Conservation (phyloP, 306 rosid genomes). For the Leucaena leucocephala region DNA sequence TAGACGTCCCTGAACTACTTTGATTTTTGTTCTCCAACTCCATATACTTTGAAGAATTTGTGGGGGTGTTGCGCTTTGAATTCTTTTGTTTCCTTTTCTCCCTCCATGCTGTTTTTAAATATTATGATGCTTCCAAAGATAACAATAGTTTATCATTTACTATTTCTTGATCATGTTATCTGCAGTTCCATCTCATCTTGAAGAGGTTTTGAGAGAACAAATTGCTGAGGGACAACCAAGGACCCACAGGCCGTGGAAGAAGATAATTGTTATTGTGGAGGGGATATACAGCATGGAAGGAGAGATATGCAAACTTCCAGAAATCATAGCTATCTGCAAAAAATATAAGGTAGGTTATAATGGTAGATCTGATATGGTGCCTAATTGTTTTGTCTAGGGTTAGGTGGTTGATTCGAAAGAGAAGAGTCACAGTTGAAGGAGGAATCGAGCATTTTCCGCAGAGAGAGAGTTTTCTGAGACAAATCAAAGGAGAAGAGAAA, state of each 20-base stretch:
- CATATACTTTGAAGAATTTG: constrained; percentile 3
- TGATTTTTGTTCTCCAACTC: background rate
- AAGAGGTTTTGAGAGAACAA: constrained; percentile 75
- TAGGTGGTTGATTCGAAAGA: background rate
- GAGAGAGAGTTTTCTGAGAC: constrained; percentile 53
- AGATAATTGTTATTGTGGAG: constrained; percentile 76
- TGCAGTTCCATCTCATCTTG: constrained; percentile 71
- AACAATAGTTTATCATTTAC: background rate
- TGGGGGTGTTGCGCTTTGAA: background rate
- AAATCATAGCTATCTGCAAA: constrained; percentile 75
- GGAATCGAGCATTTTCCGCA: constrained; percentile 57
- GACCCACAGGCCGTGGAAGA: constrained; percentile 89
- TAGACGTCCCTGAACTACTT: background rate
- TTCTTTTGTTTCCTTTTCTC: background rate
- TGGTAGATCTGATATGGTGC: constrained; percentile 4
- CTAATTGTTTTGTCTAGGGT: too few species aligned
- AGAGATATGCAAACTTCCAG: constrained; percentile 84
- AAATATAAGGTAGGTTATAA: constrained; percentile 61
- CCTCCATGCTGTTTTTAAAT: background rate
- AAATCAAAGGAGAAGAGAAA: constrained; percentile 62
- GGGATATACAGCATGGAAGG: constrained; percentile 95
- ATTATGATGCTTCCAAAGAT: background rate
- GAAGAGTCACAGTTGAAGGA: constrained; percentile 3
- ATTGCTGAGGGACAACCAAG: constrained; percentile 85
- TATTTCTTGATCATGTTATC: constrained; percentile 27